Base-by-base conservation (phyloP, 805 yeast genomes). In the Middelhovenomyces tepae region DNA sequence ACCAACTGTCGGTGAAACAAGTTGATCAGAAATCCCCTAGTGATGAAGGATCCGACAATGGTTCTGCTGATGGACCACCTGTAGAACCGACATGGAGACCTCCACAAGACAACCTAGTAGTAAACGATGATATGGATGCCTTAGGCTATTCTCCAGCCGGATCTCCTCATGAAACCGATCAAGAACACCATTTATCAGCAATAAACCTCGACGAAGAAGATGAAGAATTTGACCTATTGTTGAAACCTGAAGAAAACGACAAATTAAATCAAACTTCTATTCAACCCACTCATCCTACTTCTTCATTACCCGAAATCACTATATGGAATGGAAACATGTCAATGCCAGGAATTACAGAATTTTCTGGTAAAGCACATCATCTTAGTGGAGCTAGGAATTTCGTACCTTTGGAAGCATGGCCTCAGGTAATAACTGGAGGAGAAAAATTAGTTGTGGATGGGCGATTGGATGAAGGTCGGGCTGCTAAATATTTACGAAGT, bases 371-470 rank as follows among this genome's bases (percentile, higher is more conserved):
- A 0, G 59, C 59, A n/a, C 57, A 57, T 28, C 60, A 61, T 33
- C 47, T 68, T 18, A 34, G 16, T 24, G 35, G 37, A 6, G 42
- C 48, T 34, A 36, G 53, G 57, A 36, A 35, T 40, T 21, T 42
- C 28, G 32, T 32, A 13, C 39, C 43, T 9, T 20, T 20, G 8
- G 33, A 28, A 16, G 19, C 36, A 14, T 54, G 58, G 59, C 32
- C 36, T n/a, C 34, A 41, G 4, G 28, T 42, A 7, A 22, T 50
- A n/a, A 41, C 43, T 34, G 16, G 40, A 11, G 28, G 28, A 9
- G 31, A 34, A n/a, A 44, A 50, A n/a, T 25, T 75, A 43, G 58
- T 59, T 19, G 56, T 82, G 28, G 77, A 73, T 39, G 94, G 94
- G 3, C 63, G 85, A 35, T 60, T 84, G 28, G 75, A 71, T 45